phyloP scores from a whole-genome alignment of 768 basidiomycete genomes.

The Kwoniella shandongensis region DNA sequence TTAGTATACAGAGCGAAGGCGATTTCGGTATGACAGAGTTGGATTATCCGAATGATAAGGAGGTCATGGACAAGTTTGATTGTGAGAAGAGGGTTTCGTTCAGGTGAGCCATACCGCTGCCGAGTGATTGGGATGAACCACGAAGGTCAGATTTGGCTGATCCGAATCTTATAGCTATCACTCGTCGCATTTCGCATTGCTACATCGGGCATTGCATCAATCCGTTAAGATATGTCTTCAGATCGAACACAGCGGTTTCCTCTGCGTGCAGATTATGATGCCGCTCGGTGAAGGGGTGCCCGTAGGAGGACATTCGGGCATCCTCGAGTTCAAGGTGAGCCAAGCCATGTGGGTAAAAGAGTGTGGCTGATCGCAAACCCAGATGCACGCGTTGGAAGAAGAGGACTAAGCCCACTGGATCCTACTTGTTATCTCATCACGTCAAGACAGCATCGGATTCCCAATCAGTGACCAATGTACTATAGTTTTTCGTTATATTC shows the following conservation, averaged over 20 bases:
- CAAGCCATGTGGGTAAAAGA: too few relatives aligned
- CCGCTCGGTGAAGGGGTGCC: slow-evolving; percentile 58
- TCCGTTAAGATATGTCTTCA: slow-evolving; percentile 86
- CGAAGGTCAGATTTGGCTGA: neutral
- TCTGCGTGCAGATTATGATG: slow-evolving; percentile 90
- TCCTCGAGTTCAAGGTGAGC: slow-evolving; percentile 85
- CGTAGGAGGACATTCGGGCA: slow-evolving; percentile 59
- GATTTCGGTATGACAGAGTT: slow-evolving; percentile 89
- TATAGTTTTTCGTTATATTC: too few relatives aligned
- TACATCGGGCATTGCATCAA: slow-evolving; percentile 71
- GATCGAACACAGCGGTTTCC: slow-evolving; percentile 75
- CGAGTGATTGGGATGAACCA: neutral
- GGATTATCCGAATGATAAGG: slow-evolving; percentile 91
- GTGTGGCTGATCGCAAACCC: neutral
- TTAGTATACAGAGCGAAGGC: slow-evolving; percentile 77
- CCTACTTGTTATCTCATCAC: too few relatives aligned
- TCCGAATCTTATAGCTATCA: slow-evolving; percentile 64
- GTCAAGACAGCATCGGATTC: too few relatives aligned
- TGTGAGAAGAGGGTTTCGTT: slow-evolving; percentile 68
- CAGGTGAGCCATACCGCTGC: slow-evolving; percentile 59
- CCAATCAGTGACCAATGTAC: too few relatives aligned
- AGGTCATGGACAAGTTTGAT: slow-evolving; percentile 87
- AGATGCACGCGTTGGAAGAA: slow-evolving; percentile 47
- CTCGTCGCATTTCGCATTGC: slow-evolving; percentile 70
- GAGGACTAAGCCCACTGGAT: slow-evolving; percentile 28